These are phyloP conservation scores for Venturia pyrina DNA, from an alignment of 2,329 filamentous ascomycete species.

Conservation along the genomic window DNA sequence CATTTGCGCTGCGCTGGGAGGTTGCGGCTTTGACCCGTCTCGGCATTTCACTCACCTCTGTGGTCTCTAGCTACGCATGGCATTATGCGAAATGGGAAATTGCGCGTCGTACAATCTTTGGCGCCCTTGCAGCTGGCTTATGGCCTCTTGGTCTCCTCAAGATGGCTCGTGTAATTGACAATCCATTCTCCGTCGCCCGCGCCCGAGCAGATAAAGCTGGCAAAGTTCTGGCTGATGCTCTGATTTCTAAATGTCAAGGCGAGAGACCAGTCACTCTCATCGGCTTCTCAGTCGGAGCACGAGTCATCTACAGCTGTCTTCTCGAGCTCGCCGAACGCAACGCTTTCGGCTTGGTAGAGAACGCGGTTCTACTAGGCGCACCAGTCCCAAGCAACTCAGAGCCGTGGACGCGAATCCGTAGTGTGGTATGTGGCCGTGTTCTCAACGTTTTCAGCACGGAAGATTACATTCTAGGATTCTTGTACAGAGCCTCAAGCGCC, in stretches of 20 bases:
- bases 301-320: slow-evolving; percentile 13
- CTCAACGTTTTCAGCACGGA: slow-evolving; percentile 12
- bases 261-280: slow-evolving; percentile 14
- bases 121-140: slow-evolving; percentile 14
- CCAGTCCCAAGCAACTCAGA: slow-evolving; percentile 8
- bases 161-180: slow-evolving; percentile 11
- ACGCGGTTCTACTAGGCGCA: slow-evolving; percentile 12
- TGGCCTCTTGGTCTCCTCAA: slow-evolving; percentile 13
- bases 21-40: slow-evolving; percentile 10
- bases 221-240: slow-evolving; percentile 19
- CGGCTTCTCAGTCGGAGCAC: slow-evolving; percentile 12
- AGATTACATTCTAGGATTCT: slow-evolving; percentile 12
- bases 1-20: slow-evolving; percentile 13
- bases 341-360: slow-evolving; percentile 13
- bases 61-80: slow-evolving; percentile 10
- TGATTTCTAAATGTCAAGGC: slow-evolving; percentile 12
- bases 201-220: slow-evolving; percentile 12
- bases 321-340: slow-evolving; percentile 7
- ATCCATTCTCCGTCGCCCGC: slow-evolving; percentile 12
- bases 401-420: slow-evolving; percentile 8
- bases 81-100: slow-evolving; percentile 9
- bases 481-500: slow-evolving; percentile 10
- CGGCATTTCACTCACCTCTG: slow-evolving; percentile 7
- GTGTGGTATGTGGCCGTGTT: slow-evolving; percentile 11
- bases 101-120: slow-evolving; percentile 14